Conservation (phyloP, 352 stramenopile species). For the Pythium dissimile region DNA sequence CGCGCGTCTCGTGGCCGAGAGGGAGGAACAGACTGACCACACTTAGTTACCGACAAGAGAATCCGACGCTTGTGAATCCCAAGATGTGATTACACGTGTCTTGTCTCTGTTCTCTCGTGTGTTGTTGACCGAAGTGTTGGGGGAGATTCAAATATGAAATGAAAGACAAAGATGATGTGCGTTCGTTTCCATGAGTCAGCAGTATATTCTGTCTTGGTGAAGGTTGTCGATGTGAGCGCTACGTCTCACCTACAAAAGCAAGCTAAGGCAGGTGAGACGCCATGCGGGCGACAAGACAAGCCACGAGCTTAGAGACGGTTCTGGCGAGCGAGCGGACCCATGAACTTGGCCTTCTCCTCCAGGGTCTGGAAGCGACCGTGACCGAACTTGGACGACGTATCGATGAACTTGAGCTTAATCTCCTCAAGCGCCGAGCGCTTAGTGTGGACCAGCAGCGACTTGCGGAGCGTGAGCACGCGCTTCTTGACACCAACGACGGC, state of each 20-base stretch:
- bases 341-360: conserved; percentile 99
- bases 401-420: conserved; percentile 95
- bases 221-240: too few relatives aligned
- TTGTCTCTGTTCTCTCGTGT: too few relatives aligned
- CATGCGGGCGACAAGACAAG: background rate
- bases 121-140: too few relatives aligned
- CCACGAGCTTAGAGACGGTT: conserved; percentile 72
- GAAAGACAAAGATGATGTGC: background rate
- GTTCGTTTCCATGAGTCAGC: conserved; percentile 24
- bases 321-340: conserved; percentile 94
- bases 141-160: background rate
- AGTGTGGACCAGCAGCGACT: conserved; percentile 97
- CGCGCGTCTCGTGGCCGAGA: too few relatives aligned
- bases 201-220: conserved; percentile 21
- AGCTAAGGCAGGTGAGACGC: background rate
- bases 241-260: background rate
- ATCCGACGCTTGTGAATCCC: too few relatives aligned
- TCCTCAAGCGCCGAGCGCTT: conserved; percentile 97
- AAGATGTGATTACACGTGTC: too few relatives aligned
- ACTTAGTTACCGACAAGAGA: too few relatives aligned
- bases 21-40: too few relatives aligned
- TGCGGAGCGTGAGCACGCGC: conserved; percentile 97
- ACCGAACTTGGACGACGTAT: conserved; percentile 98
- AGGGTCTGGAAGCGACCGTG: conserved; percentile 99
- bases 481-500: conserved; percentile 98